phyloP scores from a whole-genome alignment of 768 basidiomycete species.

The Strobilomyces confusus region DNA sequence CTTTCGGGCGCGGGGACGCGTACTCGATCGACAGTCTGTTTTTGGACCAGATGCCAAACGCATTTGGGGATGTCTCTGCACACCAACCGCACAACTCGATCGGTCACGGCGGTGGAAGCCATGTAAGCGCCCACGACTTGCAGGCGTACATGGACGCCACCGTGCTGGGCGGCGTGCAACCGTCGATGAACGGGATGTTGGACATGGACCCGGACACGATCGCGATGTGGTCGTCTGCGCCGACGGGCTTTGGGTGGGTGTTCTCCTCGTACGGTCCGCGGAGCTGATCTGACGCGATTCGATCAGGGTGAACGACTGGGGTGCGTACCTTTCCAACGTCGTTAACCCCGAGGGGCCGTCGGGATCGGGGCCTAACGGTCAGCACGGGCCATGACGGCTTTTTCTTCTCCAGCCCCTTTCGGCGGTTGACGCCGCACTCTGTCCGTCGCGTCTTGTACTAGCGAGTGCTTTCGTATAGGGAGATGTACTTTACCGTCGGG shows the following conservation, averaged over 20 bases:
- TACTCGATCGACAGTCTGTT: constrained; percentile 25
- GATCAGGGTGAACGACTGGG: constrained; percentile 39
- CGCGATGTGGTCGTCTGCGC: constrained; percentile 61
- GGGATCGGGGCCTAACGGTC: neutral
- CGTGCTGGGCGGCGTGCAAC: neutral
- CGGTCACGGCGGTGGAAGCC: neutral
- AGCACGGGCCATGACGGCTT: neutral
- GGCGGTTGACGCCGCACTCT: neutral
- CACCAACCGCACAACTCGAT: neutral
- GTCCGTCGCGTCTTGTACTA: neutral
- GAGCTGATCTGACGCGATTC: neutral
- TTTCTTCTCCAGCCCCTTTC: neutral
- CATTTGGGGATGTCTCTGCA: constrained; percentile 4
- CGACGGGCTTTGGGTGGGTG: constrained; percentile 57
- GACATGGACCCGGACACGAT: constrained; percentile 47
- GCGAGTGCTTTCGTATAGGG: too few species aligned
- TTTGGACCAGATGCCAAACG: constrained; percentile 13
- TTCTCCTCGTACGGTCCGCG: neutral
- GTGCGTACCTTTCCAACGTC: constrained; percentile 33
- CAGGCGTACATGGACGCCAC: constrained; percentile 15
- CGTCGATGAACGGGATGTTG: constrained; percentile 8
- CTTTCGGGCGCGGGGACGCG: constrained; percentile 1
- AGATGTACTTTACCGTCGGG: too few species aligned
- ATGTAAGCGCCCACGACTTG: neutral
- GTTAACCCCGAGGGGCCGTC: constrained; percentile 13